These are phyloP conservation scores for Cyclostephanos invisitatus DNA, from an alignment of 108 stramenopile species.

Conservation along the genomic window DNA sequence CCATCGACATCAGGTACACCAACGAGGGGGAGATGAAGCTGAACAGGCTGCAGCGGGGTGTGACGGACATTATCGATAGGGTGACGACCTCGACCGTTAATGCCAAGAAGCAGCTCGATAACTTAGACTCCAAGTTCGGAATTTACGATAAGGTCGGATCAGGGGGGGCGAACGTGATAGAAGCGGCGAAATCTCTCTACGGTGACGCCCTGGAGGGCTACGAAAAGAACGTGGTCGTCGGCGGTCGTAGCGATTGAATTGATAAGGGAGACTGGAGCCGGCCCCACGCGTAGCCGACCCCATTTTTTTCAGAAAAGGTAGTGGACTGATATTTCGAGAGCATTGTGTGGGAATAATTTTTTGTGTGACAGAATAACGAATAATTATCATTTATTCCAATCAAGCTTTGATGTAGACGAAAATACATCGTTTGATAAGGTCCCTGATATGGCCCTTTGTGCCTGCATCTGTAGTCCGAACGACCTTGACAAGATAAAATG, in stretches of 20 bases:
- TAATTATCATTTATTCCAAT: neutral
- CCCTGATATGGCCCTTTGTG: too few relatives aligned
- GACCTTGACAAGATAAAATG: too few relatives aligned
- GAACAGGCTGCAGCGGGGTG: constrained; percentile 36
- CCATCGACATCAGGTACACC: constrained; percentile 57
- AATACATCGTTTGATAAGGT: too few relatives aligned
- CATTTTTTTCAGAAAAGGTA: neutral
- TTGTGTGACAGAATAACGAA: neutral
- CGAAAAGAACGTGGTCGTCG: neutral
- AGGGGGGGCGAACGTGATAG: neutral
- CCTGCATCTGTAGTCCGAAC: too few relatives aligned
- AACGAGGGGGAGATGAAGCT: constrained; percentile 61
- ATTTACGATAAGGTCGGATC: constrained; percentile 10
- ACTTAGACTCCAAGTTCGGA: constrained; percentile 34
- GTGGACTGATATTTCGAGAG: neutral
- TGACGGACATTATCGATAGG: constrained; percentile 6
- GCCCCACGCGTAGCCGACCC: neutral
- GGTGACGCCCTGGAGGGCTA: too few relatives aligned
- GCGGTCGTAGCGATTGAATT: neutral
- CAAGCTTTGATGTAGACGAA: too few relatives aligned
- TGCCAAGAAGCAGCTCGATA: constrained; percentile 13
- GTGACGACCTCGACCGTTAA: constrained; percentile 11
- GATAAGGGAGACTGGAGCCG: neutral
- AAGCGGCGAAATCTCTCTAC: neutral
- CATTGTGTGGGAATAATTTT: neutral